Conservation (phyloP, 768 basidiomycete species). For the Rhizopogon vinicolor region DNA sequence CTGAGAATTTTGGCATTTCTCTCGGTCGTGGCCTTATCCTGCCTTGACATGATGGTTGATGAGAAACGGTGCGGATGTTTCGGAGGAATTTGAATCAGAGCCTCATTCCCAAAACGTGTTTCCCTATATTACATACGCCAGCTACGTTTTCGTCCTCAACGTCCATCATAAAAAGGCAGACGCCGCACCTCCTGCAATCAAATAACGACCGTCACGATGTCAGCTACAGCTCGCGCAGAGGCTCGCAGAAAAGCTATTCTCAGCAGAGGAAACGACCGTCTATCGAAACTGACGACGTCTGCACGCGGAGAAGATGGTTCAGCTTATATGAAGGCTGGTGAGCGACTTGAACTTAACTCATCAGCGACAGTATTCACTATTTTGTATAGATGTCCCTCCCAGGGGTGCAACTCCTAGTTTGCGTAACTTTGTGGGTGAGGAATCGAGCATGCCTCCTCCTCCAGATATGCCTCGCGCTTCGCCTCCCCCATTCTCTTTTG, state of each 20-base stretch:
- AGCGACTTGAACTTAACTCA: background rate
- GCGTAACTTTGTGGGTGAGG: slow-evolving; percentile 34
- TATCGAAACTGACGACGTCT: slow-evolving; percentile 75
- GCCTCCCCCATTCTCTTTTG: slow-evolving; percentile 20
- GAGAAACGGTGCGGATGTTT: background rate
- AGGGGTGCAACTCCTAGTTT: slow-evolving; percentile 13
- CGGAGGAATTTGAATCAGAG: background rate
- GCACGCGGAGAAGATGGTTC: slow-evolving; percentile 67
- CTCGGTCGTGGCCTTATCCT: slow-evolving; percentile 87
- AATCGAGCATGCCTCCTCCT: slow-evolving; percentile 25
- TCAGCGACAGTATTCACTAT: background rate
- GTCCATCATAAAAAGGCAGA: slow-evolving; percentile 2
- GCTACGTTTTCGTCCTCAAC: background rate
- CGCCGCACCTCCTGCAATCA: background rate
- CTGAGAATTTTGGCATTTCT: slow-evolving; percentile 72
- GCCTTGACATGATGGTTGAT: slow-evolving; percentile 35
- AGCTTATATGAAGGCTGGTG: slow-evolving; percentile 47
- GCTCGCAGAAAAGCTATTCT: slow-evolving; percentile 77
- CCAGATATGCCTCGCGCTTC: slow-evolving; percentile 21
- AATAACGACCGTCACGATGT: slow-evolving; percentile 23
- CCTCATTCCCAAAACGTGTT: slow-evolving; percentile 3
- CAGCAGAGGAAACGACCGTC: slow-evolving; percentile 63
- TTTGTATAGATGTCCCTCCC: slow-evolving; percentile 8
- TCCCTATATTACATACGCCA: background rate
- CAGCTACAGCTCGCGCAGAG: slow-evolving; percentile 68